Evolutionary conservation across 2,329 filamentous ascomycete species (phyloP), one percentile per base, ranked within the genome.

Genomic region (Apiospora phragmitis): DNA sequence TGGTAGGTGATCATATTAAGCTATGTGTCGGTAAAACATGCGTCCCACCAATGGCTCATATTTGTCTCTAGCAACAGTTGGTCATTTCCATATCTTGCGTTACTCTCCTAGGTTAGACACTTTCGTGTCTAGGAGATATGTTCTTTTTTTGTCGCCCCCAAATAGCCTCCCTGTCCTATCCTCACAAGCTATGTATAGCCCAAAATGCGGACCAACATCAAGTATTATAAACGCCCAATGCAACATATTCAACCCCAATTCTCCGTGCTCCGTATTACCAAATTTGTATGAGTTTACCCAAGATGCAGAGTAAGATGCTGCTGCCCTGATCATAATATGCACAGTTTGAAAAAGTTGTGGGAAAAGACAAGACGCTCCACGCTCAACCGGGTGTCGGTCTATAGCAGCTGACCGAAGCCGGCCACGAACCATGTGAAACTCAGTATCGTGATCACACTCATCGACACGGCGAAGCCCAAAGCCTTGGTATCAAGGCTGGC

Each of bases 391-490:
- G 24, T 29, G 38, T 32, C 43, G 3, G 14, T 38, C 70, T 76
- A 79, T 69, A 77, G 59, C 32, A 83, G 77, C 45, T 82, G 75
- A 11, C 80, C 82, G 14, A 88, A 77, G 2, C 89, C 88, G 32
- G 83, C 83, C 47, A 90, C 88, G 74, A 91, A 91, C 89, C 89
- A 91, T 41, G 89, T 90, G 74, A 91, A 91, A 77, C 87, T 89
- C 41, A 88, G 73, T 4, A 91, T 81, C 1, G 89, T 91, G 59
- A 89, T 77, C 42, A 86, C 67, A 74, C 85, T 85, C 86, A 90
- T 90, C 16, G 83, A 81, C 67, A 88, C 62, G 45, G 86, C 85
- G 70, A 90, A 84, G 7, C 84, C 82, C 11, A 90, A 45, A 1
- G 86, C 85, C 55, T 84, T 82, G 72, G 78, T 79, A 72, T 89